Conservation (phyloP, 2,329 filamentous ascomycete species). For the Cercospora zeina region DNA sequence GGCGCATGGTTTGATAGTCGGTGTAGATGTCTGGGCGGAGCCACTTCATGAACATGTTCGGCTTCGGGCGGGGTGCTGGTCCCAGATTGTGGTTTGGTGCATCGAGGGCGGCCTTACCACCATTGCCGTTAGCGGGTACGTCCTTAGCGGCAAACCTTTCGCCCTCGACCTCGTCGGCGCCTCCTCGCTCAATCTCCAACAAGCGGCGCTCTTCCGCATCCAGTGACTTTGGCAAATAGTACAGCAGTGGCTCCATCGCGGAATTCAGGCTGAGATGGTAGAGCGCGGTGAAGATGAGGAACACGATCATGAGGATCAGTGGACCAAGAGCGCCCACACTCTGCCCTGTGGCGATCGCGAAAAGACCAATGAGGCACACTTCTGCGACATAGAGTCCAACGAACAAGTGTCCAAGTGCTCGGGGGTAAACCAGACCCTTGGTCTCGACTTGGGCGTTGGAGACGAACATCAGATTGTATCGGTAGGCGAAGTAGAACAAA, state of each 20-base stretch:
- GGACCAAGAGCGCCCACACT: constrained; percentile 58
- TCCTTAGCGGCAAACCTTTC: constrained; percentile 33
- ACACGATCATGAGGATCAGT: constrained; percentile 71
- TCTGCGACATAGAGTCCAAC: constrained; percentile 81
- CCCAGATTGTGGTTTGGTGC: constrained; percentile 32
- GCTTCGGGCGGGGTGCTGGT: constrained; percentile 50
- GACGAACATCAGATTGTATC: constrained; percentile 88
- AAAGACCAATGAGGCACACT: constrained; percentile 76
- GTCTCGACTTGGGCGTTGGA: constrained; percentile 80
- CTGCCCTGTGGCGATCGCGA: constrained; percentile 65
- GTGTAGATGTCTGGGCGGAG: constrained; percentile 75
- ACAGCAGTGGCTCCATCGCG: constrained; percentile 73
- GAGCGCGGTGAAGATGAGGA: constrained; percentile 72
- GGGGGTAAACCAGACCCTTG: constrained; percentile 81
- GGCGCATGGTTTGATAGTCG: constrained; percentile 70
- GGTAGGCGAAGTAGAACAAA: constrained; percentile 82
- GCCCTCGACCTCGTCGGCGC: constrained; percentile 31
- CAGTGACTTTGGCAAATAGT: constrained; percentile 65
- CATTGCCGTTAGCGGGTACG: constrained; percentile 31
- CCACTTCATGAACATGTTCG: constrained; percentile 65
- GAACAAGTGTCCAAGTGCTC: constrained; percentile 82
- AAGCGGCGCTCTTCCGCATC: constrained; percentile 43
- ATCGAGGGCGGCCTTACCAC: constrained; percentile 9
- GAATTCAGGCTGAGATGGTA: constrained; percentile 72
- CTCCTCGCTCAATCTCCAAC: constrained; percentile 39